These are phyloP conservation scores for Mycotypha africana DNA, from an alignment of 371 early-diverging fungal species.

Conservation along the genomic window DNA sequence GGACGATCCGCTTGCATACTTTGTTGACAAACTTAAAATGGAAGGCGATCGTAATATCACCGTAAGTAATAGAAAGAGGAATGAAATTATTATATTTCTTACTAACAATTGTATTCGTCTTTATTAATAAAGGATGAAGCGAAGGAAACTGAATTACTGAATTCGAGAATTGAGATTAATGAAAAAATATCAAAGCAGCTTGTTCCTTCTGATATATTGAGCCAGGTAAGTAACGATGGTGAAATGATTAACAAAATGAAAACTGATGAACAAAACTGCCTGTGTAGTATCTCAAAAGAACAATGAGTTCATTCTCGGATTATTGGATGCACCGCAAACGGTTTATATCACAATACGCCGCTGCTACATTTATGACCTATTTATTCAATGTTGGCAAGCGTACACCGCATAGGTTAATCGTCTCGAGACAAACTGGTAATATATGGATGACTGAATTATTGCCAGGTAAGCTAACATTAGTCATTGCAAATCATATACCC, in stretches of 20 bases:
- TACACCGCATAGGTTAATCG: conserved; percentile 78
- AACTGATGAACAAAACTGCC: no score
- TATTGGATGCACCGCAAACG: conserved; percentile 91
- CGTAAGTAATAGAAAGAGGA: conserved; percentile 19
- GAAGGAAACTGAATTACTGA: conserved; percentile 64
- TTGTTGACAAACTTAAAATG: conserved; percentile 56
- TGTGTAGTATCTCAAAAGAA: conserved; percentile 53
- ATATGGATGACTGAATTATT: conserved; percentile 77
- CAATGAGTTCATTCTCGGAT: conserved; percentile 75
- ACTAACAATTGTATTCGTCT: background rate
- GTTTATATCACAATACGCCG: conserved; percentile 86
- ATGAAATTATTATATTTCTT: no score
- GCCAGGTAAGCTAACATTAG: conserved; percentile 45
- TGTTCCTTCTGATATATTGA: conserved; percentile 79
- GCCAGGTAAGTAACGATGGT: conserved; percentile 51
- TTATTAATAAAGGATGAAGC: conserved; percentile 12
- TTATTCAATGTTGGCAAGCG: conserved; percentile 82
- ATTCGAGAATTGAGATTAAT: conserved; percentile 75
- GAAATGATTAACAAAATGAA: background rate
- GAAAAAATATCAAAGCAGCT: conserved; percentile 70
- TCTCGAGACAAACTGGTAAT: conserved; percentile 76
- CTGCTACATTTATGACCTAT: conserved; percentile 88
- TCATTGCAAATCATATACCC: background rate
- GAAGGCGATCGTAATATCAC: conserved; percentile 38
- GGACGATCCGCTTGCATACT: conserved; percentile 77